Conservation (phyloP, 2,329 filamentous ascomycete genomes). For the Neobulgaria alba region DNA sequence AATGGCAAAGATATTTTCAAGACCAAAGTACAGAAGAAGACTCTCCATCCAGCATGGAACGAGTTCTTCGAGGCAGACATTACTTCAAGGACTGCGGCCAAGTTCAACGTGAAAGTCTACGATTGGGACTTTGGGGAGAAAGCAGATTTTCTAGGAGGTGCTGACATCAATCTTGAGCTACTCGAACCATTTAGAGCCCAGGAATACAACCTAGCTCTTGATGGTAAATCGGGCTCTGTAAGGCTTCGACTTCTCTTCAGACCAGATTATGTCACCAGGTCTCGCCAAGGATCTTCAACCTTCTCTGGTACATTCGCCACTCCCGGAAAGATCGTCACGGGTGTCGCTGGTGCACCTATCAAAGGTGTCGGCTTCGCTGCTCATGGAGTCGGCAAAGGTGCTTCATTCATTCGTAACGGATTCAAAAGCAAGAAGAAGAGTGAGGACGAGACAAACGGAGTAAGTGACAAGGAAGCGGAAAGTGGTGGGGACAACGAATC, state of each 20-base stretch:
- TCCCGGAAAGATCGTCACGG: conserved; percentile 79
- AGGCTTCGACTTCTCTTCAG: conserved; percentile 84
- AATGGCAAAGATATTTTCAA: conserved; percentile 89
- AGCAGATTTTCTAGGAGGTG: conserved; percentile 78
- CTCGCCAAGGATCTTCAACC: conserved; percentile 82
- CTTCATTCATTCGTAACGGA: conserved; percentile 80
- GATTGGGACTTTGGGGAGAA: conserved; percentile 98
- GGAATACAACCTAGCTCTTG: conserved; percentile 65
- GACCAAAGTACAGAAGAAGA: conserved; percentile 95
- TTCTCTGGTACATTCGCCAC: conserved; percentile 85
- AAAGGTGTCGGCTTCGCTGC: conserved; percentile 77
- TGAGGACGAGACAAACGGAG: conserved; percentile 34
- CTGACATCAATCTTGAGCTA: conserved; percentile 65
- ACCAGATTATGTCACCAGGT: conserved; percentile 79
- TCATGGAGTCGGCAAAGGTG: conserved; percentile 66
- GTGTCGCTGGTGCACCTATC: conserved; percentile 78
- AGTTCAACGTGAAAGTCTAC: conserved; percentile 76
- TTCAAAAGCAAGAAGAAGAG: conserved; percentile 66
- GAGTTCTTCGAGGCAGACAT: conserved; percentile 85
- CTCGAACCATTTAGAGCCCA: conserved; percentile 79
- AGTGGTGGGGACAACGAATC: conserved; percentile 31
- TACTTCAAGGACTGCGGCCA: conserved; percentile 73
- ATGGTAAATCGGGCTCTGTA: conserved; percentile 82
- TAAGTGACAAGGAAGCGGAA: conserved; percentile 36
- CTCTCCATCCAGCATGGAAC: conserved; percentile 88